Percentiles rank a stretch among this genome's conserved stretches.
These are phyloP conservation scores for Helicocarpus griseus DNA, from an alignment of 2,329 filamentous ascomycete species.

Conservation along the genomic window DNA sequence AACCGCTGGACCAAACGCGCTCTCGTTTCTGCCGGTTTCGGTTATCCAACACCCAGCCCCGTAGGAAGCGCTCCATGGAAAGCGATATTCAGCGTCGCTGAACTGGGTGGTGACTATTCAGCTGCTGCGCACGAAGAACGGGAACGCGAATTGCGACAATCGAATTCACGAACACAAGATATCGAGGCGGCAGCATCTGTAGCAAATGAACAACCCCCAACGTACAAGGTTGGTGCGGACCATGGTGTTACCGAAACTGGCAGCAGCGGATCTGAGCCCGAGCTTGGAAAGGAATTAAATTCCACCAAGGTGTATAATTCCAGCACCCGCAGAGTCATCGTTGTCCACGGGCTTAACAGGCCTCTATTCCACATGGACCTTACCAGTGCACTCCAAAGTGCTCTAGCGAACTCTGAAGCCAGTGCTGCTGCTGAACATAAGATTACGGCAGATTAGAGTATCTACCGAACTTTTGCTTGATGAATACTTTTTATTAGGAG, in stretches of 20 bases:
- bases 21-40: constrained; percentile 78
- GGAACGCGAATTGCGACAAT: constrained; percentile 34
- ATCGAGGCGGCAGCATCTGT: not conserved
- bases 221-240: not conserved
- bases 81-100: constrained; percentile 89
- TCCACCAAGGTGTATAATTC: constrained; percentile 39
- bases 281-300: constrained; percentile 37
- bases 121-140: constrained; percentile 60
- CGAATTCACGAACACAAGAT: constrained; percentile 15
- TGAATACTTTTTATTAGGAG: not conserved
- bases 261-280: constrained; percentile 23
- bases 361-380: constrained; percentile 93
- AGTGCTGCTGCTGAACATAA: constrained; percentile 4
- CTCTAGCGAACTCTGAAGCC: constrained; percentile 66
- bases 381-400: constrained; percentile 78
- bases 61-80: constrained; percentile 64
- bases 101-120: constrained; percentile 63
- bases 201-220: not conserved
- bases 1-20: constrained; percentile 93
- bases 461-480: not conserved
- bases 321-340: constrained; percentile 40
- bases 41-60: constrained; percentile 56
- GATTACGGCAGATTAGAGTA: not conserved
- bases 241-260: constrained; percentile 13
- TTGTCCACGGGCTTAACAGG: constrained; percentile 76